Base-by-base conservation (phyloP, 2,329 filamentous ascomycete species). In the Penicillium hordei region DNA sequence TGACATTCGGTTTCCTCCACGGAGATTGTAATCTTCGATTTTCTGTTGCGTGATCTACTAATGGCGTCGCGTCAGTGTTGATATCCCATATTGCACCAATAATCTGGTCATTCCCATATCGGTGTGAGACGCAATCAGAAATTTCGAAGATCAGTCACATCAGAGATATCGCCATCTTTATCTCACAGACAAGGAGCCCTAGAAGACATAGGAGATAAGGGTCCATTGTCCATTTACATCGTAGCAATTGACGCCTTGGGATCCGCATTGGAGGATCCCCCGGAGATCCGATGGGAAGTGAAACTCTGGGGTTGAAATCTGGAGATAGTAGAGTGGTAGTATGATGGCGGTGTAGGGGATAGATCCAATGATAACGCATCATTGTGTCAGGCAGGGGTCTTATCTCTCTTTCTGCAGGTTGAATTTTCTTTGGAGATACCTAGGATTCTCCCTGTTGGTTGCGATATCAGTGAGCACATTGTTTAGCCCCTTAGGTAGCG, bases 231-330 rank as follows among this genome's bases (percentile, higher is more conserved):
- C 27, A 38, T 29, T 52, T 13, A 49, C 17, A 13, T 15, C 13
- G 21, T 40, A 21, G 17, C 29, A 19, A 15, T 48, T 13, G 15
- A 48, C 34, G 43, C 42, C 48, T 34, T 36, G 3, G 27, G 55
- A 57, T 53, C 49, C 42, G 55, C 55, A 19, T 46, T 38, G 34
- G 52, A 48, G 50, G 62, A 65, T 66, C 60, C 38, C 46, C 61
- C 56, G 63, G 55, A 48, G 42, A 52, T 27, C 48, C 57, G 53
- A 48, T 59, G 39, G 48, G 48, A 45, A 48, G 27, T 13, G 36
- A 48, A 31, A 60, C 44, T 57, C 64, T 58, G 63, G 64, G 64
- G 64, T 62, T 43, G 44, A 58, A 64, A 64, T 57, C 63, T 62
- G 63, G 64, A 66, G 64, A 66, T 66, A 60, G 53, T 29, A 53